Base-by-base conservation (phyloP, 1,139 yeast species). In the Debaryomyces sp. region DNA sequence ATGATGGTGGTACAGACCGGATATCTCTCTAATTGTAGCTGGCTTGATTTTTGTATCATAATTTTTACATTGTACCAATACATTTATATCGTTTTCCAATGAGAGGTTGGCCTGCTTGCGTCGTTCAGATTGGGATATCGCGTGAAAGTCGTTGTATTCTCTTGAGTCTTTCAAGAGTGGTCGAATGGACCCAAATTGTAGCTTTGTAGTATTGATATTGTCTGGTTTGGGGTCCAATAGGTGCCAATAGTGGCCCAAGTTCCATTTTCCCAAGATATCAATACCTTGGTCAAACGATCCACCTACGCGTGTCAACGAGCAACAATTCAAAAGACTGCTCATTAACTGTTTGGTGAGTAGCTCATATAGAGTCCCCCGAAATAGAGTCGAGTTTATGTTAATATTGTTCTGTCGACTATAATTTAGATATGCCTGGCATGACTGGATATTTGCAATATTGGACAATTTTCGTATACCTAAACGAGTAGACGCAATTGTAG, bases 241-340 rank as follows among this genome's bases (percentile, higher is more conserved):
- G 18, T 57, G 49, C 53, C 64, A 63, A 52, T 65, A 72, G 21
- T 59, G 61, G 2, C 55, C 44, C 24, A 84, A 60, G 50, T 81
- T 72, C 90, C 90, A 85, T 41, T 69, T 68, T 0, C 89, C 89
- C 12, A 76, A 67, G 1, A 88, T 69, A 62, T 89, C 96, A 5
- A 87, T 75, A 0, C 96, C 96, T 45, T 81, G 78, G 60, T 89
- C 96, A 52, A 80, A 80, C 0, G 89, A 73, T 0, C 95, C 94
- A 2, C 96, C 96, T 4, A 64, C 62, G 26, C 74, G 61, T 5
- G 61, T 45, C 40, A 75, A 45, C 48, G 77, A 73, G 48, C 73
- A 75, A 53, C 84, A 74, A 21, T 70, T 58, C 26, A 84, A 64
- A 43, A 70, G 62, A 1, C 66, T 49, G 46, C 71, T 65, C 2